Base-by-base conservation (phyloP, 2,329 filamentous ascomycete genomes). In the Alternaria hordeiaustralica region DNA sequence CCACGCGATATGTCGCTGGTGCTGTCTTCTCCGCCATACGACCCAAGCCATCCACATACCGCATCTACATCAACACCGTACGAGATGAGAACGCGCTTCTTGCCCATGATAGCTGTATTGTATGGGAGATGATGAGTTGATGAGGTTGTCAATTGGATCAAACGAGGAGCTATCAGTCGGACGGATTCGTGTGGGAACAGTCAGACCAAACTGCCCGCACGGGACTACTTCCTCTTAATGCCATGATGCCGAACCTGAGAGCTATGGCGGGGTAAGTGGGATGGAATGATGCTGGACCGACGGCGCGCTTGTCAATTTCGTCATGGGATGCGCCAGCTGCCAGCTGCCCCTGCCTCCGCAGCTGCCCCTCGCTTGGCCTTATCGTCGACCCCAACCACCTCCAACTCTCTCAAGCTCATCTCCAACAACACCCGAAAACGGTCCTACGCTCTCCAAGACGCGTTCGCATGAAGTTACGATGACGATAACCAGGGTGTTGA, bases 41-140 rank as follows among this genome's bases (percentile, higher is more conserved):
- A 90, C 0, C 91, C 91, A 1, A 93, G 82, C 91, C 91, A 93
- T 12, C 91, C 90, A 2, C 90, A 87, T 2, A 75, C 73, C 18
- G 74, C 90, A 69, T 93, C 90, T 26, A 93, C 89, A 67, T 93
- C 90, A n/a, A 93, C 88, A 10, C 90, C 89, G 67, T 92, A 92
- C 60, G 86, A 81, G 56, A 85, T 82, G 41, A 87, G 82, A 58
- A 88, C 83, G 55, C 85, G 81, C 69, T 87, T 87, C 75, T 83
- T 82, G 54, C 73, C 80, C 80, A 83, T 83, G 53, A 18, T 58
- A 8, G n/a, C 47, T 54, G 36, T 36, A 21, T 54, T 13, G 11
- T 28, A 21, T 18, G 47, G 2, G 20, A 30, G 23, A 44, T 33
- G 43, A 13, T 41, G 21, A 0, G 23, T 20, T 10, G 30, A 58